A percentile compares a stretch with the other conserved stretches of the same genome.
phyloP scores from a whole-genome alignment of 2,329 filamentous ascomycete species.

The Colletotrichum neosansevieriae region DNA sequence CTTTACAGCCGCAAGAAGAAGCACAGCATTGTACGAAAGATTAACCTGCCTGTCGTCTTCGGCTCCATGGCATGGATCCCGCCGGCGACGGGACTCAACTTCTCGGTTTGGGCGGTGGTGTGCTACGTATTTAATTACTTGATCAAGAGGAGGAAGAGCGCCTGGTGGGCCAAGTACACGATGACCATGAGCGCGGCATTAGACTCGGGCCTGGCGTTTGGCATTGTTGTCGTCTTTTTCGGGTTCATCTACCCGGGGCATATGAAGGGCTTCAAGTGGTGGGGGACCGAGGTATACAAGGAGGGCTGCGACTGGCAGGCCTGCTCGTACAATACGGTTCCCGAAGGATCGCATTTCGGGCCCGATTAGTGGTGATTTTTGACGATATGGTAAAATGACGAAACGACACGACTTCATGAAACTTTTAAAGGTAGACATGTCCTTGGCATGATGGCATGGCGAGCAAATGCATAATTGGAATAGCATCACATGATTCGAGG shows the following conservation, averaged over 20 bases:
- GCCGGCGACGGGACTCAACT: conserved; percentile 87
- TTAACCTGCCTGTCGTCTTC: conserved; percentile 86
- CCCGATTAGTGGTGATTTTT: conserved; percentile 67
- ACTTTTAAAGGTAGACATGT: background rate
- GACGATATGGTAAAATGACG: background rate
- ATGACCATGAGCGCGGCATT: conserved; percentile 89
- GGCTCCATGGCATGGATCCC: conserved; percentile 89
- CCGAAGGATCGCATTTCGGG: conserved; percentile 74
- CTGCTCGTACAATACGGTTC: conserved; percentile 76
- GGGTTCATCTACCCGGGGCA: conserved; percentile 85
- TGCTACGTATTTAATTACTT: conserved; percentile 88
- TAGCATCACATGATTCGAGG: background rate
- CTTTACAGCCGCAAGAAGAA: conserved; percentile 71
- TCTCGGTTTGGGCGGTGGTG: conserved; percentile 86
- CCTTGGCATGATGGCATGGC: background rate
- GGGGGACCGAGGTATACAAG: conserved; percentile 90
- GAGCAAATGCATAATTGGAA: conserved; percentile 18
- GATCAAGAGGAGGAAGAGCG: conserved; percentile 74
- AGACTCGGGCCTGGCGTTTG: conserved; percentile 85
- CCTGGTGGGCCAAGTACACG: conserved; percentile 93
- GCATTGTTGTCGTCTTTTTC: conserved; percentile 87
- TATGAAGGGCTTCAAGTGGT: conserved; percentile 82
- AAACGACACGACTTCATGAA: conserved; percentile 25
- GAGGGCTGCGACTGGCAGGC: conserved; percentile 88
- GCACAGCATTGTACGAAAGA: conserved; percentile 76